Base-by-base conservation (phyloP, 352 stramenopile genomes). In the Phytophthora brassicae region DNA sequence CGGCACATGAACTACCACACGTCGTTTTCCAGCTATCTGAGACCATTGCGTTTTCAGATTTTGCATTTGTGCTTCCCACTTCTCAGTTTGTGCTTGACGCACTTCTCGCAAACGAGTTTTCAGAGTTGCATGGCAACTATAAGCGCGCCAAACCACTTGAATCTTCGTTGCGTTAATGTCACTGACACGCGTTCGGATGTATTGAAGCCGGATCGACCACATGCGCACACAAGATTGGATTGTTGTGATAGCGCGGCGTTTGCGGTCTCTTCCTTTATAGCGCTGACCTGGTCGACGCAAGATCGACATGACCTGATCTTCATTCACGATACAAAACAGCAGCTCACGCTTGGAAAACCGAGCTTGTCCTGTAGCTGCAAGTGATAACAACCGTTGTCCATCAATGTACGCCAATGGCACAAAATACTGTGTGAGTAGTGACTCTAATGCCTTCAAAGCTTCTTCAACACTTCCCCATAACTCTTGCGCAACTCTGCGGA, bases 331-430 rank as follows among this genome's bases (percentile, higher is more conserved):
- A 38, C 89, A 97, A 6, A 65, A 68, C 28, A 95, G 64, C 49
- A 97, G 59, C 42, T 96, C 88, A 4, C 39, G 45, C 9, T 70
- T 79, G n/a, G 66, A 70, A 57, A 80, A 87, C 33, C 60, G 59
- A 24, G 68, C 41, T 36, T 86, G 60, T 12, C 84, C 84, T 53
- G 90, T 92, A 19, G 68, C 64, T 17, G 89, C 87, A 17, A 97
- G 68, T 12, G 79, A 66, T 45, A 90, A 64, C 20, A 97, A 63
- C 19, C 84, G 77, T 55, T 93, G 77, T 3, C 90, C 88, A 66
- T 96, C 86, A 23, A 97, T 64, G 50, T 96, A 90, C 6, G 89
- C 88, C 22, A 97, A 63, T 7, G 88, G 86, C 33, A 97, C 85
- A 31, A 88, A 90, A 74, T 96, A 96, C 39, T 84, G 77, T 35